Conservation (phyloP, 108 stramenopile genomes). For the Schizochytrium sp. region DNA sequence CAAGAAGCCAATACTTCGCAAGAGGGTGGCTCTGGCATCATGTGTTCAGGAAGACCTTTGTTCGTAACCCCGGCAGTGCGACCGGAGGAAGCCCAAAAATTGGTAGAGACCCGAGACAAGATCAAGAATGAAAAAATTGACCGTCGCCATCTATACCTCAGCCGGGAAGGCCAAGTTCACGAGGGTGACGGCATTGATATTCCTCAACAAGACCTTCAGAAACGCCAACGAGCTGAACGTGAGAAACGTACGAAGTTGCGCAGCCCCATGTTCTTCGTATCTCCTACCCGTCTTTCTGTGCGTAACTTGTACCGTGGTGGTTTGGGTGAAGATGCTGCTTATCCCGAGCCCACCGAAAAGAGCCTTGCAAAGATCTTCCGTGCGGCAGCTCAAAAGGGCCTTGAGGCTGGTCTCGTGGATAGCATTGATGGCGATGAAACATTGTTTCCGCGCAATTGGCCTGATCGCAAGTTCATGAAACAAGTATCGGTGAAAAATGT, state of each 20-base stretch:
- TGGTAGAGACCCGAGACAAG: conserved; percentile 71
- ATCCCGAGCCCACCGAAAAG: conserved; percentile 86
- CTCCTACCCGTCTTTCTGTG: conserved; percentile 87
- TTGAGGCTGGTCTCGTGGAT: conserved; percentile 81
- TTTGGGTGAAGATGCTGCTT: conserved; percentile 3
- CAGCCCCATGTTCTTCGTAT: conserved; percentile 96
- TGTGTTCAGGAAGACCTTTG: conserved; percentile 75
- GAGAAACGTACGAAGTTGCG: conserved; percentile 93
- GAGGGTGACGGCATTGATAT: conserved; percentile 81
- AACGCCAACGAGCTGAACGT: conserved; percentile 85
- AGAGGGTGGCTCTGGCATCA: conserved; percentile 83
- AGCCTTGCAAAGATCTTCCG: conserved; percentile 82
- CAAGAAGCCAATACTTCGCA: conserved; percentile 82
- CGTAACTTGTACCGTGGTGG: conserved; percentile 82
- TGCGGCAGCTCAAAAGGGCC: conserved; percentile 80
- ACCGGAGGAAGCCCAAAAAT: not conserved
- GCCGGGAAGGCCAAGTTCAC: conserved; percentile 79
- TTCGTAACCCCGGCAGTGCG: conserved; percentile 66
- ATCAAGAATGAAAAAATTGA: conserved; percentile 79
- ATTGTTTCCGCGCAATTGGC: conserved; percentile 69
- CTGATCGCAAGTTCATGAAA: conserved; percentile 7
- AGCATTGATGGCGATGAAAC: conserved; percentile 77
- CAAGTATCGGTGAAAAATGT: not conserved
- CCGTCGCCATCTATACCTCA: conserved; percentile 92
- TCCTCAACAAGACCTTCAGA: conserved; percentile 86